Evolutionary conservation across 805 yeast genomes (phyloP).

Genomic region (Sungouiella thailandica): DNA sequence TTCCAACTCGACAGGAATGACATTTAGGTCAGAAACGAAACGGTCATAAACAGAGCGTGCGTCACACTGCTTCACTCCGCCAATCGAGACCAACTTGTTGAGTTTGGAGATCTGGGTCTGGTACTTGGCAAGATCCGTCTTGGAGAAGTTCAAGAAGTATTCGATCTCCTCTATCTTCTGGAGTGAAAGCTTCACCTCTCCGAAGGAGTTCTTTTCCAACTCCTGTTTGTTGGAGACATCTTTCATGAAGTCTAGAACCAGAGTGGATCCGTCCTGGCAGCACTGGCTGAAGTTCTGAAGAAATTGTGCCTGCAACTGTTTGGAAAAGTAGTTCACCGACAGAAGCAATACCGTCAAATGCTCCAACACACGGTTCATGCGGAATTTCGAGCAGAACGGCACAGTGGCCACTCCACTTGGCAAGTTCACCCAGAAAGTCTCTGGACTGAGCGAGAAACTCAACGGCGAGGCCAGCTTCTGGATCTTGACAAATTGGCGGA

Average conservation of each 20-base stretch:
- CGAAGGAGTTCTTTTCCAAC: conserved; percentile 14
- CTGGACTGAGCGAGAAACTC: conserved; percentile 20
- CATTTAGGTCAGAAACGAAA: too few species aligned
- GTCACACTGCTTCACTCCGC: conserved; percentile 32
- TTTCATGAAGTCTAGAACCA: conserved; percentile 31
- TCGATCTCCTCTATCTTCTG: conserved; percentile 36
- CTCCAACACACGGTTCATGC: conserved; percentile 44
- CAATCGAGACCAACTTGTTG: conserved; percentile 31
- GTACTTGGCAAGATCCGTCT: conserved; percentile 36
- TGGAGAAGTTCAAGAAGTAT: conserved; percentile 44
- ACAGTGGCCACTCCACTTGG: conserved; percentile 21
- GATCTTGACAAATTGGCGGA: conserved; percentile 9
- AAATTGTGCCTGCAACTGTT: conserved; percentile 8
- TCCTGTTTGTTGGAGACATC: conserved; percentile 12
- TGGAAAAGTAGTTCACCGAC: conserved; percentile 25
- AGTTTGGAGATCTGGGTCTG: conserved; percentile 26
- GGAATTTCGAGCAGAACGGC: conserved; percentile 39
- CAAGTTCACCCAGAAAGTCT: conserved; percentile 17
- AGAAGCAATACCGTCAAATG: conserved; percentile 45
- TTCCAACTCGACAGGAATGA: neutral
- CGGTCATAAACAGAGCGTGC: conserved; percentile 16
- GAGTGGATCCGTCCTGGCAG: conserved; percentile 14
- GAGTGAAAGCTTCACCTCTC: conserved; percentile 21
- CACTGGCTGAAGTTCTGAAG: conserved; percentile 9
- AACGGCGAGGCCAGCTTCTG: conserved; percentile 28